Evolutionary conservation across 2,329 filamentous ascomycete species (phyloP), one percentile per base, ranked within the genome.

Genomic region (Beauveria australis): DNA sequence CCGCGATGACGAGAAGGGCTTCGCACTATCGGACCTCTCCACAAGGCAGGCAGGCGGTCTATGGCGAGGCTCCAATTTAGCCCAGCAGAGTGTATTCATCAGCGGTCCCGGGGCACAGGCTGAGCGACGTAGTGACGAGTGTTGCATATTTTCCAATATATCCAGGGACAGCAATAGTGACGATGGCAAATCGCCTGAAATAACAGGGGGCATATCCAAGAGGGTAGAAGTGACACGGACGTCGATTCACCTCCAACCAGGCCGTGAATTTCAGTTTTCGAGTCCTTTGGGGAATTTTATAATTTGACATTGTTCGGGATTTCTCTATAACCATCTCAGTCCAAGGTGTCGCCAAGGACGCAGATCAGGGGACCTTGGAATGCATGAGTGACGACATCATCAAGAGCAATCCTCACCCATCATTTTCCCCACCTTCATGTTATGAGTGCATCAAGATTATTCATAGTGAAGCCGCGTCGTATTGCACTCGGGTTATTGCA

Each of bases 1-100:
- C 1, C 30, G 59, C n/a, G 59, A 55, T 26, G n/a, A n/a, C 2
- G 59, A 61, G 9, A 54, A 51, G 12, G 59, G 43, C 2, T 56
- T 33, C 26, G 16, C 33, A 2, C 19, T 61, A 5, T 55, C 52
- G 2, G n/a, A 43, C n/a, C 43, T 61, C 12, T 46, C 46, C 43
- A 44, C 43, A 12, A 18, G 52, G 5, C 52, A 26, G 14, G 8
- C 16, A 3, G 51, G n/a, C 2, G 59, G 59, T 12, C 46, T 61
- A 16, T 61, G 59, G 59, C 19, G 24, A 19, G 59, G 59, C 22
- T 51, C 59, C 1, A 54, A 61, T 30, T 18, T 61, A 19, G 59
- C 59, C 5, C 59, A 61, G 52, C 59, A 55, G 14, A 61, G 52
- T 26, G 59, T 61, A 4, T 51, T 44, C 19, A 61, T 61, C 46